Conservation (phyloP, 2,329 filamentous ascomycete species). For the Colletotrichum godetiae region DNA sequence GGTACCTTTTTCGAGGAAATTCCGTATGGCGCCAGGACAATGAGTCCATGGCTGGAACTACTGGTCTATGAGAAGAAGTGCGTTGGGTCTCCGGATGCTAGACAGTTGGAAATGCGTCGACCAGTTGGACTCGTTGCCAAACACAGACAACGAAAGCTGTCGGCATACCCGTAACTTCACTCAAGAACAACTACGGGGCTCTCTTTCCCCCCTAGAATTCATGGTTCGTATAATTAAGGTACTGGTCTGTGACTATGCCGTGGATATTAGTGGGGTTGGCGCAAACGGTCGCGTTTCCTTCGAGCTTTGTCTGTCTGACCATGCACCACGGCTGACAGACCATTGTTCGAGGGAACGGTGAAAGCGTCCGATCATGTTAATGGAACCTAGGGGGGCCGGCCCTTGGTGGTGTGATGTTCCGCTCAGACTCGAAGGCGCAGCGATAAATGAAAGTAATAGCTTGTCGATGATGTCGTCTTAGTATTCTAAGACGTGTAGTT, state of each 20-base stretch:
- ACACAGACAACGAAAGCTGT: neutral
- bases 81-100: neutral
- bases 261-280: neutral
- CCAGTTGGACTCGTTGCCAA: no score
- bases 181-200: neutral
- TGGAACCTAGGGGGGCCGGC: neutral
- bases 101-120: no score
- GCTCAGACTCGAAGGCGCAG: neutral
- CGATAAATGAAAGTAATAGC: neutral
- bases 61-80: neutral
- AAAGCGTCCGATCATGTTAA: neutral
- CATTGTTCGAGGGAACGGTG: neutral
- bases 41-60: neutral
- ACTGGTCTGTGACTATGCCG: conserved; percentile 9
- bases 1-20: neutral
- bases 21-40: neutral
- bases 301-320: conserved; percentile 12
- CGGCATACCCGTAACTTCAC: neutral
- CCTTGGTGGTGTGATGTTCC: neutral
- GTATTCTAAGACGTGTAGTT: neutral
- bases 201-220: neutral
- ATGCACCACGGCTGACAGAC: neutral
- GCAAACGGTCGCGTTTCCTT: conserved; percentile 10
- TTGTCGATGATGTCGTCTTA: neutral
- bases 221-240: conserved; percentile 9